These are phyloP conservation scores for Pseudocohnilembus persalinus DNA, from an alignment of 169 alveolate species.

Conservation along the genomic window DNA sequence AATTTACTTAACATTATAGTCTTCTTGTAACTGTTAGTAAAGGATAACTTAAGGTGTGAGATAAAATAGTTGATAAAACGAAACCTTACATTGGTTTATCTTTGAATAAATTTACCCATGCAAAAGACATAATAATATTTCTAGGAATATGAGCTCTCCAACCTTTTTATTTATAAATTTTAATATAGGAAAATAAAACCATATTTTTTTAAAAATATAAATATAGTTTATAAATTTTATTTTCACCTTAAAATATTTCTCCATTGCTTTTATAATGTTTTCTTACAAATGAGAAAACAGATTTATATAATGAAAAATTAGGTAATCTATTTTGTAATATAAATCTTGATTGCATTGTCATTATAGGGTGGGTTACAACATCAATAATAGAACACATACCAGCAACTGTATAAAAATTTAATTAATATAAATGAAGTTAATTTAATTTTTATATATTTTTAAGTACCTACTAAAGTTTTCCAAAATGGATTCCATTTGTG, in stretches of 20 bases:
- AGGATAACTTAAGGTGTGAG: conserved; percentile 27
- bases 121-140: conserved; percentile 9
- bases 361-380: conserved; percentile 21
- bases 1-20: conserved; percentile 35
- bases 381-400: conserved; percentile 20
- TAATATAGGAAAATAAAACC: too few relatives aligned
- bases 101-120: conserved; percentile 6
- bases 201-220: too few relatives aligned
- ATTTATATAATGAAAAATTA: conserved; percentile 37
- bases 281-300: conserved; percentile 12
- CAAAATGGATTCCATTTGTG: conserved; percentile 27
- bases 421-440: background rate
- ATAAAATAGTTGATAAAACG: conserved; percentile 9
- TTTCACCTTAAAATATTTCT: conserved; percentile 29
- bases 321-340: conserved; percentile 46
- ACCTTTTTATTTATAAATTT: too few relatives aligned
- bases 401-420: conserved; percentile 5
- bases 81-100: conserved; percentile 19
- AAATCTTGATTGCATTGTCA: conserved; percentile 39
- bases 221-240: too few relatives aligned
- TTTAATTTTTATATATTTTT: background rate
- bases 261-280: conserved; percentile 23
- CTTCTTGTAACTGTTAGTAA: conserved; percentile 37
- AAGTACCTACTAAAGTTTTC: conserved; percentile 6
- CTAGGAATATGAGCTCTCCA: conserved; percentile 7